Evolutionary conservation across 176 grass and related monocot species (phyloP).

Genomic region (Alloteropsis semialata): DNA sequence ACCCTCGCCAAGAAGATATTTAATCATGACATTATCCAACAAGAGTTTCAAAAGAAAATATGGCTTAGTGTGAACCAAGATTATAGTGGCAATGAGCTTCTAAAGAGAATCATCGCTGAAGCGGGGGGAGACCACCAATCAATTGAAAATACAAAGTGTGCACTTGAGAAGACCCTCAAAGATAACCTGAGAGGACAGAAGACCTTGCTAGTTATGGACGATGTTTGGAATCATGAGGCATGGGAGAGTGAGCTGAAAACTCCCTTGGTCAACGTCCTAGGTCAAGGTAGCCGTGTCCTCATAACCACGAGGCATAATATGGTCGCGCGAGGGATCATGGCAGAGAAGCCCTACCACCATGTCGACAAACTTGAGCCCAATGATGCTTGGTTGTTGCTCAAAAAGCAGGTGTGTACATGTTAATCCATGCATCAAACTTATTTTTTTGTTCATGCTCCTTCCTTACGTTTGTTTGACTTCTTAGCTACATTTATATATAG

Average conservation of each 20-base stretch:
- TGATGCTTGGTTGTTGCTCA: conserved; percentile 17
- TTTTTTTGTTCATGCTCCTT: too few species aligned
- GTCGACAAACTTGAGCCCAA: not conserved
- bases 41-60: too few species aligned
- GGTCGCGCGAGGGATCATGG: not conserved
- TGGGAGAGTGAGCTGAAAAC: not conserved
- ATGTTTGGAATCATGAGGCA: too few species aligned
- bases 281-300: not conserved
- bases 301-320: not conserved
- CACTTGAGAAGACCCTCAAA: too few species aligned
- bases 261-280: not conserved
- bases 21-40: too few species aligned
- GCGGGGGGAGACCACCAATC: too few species aligned
- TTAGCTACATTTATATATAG: too few species aligned
- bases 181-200: too few species aligned
- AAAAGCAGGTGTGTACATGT: not conserved
- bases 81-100: not conserved
- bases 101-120: not conserved
- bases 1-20: too few species aligned
- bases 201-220: too few species aligned
- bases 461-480: too few species aligned
- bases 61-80: conserved; percentile 3
- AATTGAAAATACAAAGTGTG: too few species aligned
- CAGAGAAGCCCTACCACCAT: not conserved
- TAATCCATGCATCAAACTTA: not conserved